Conservation (phyloP, 2,329 filamentous ascomycete species). For the Calonectria crousiana region DNA sequence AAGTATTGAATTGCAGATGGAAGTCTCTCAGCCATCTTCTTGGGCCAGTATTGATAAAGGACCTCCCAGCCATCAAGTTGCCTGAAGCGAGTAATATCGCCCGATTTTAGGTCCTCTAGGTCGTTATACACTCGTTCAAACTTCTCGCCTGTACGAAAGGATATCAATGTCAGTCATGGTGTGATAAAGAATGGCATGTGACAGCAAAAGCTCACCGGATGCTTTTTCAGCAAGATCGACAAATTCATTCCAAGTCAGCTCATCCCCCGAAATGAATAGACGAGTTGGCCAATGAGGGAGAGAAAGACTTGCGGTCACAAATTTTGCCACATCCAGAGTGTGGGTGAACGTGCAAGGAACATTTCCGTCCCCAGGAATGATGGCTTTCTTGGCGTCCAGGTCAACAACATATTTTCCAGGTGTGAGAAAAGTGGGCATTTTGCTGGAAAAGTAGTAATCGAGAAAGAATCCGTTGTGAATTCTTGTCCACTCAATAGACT, state of each 20-base stretch:
- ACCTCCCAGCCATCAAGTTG: not conserved
- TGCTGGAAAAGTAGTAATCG: not conserved
- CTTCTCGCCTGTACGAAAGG: not conserved
- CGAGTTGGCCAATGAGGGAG: not conserved
- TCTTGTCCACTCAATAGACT: not conserved
- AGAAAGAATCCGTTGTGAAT: conserved; percentile 1
- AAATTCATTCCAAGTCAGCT: conserved; percentile 1
- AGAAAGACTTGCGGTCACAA: not conserved
- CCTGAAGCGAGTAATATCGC: not conserved
- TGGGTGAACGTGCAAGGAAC: not conserved
- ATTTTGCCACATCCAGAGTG: not conserved
- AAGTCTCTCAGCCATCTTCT: not conserved
- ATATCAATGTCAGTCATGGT: not conserved
- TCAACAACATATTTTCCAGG: not conserved
- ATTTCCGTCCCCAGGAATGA: not conserved
- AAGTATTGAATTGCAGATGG: not conserved
- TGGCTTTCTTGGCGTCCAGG: not conserved
- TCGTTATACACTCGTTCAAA: not conserved
- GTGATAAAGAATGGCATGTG: no score
- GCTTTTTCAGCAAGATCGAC: not conserved
- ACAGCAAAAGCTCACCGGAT: not conserved
- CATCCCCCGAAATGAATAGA: not conserved
- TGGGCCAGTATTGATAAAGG: not conserved
- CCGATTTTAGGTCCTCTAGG: not conserved
- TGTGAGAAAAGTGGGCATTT: not conserved